Evolutionary conservation across 768 basidiomycete genomes (phyloP).

Genomic region (Serendipita sp.): DNA sequence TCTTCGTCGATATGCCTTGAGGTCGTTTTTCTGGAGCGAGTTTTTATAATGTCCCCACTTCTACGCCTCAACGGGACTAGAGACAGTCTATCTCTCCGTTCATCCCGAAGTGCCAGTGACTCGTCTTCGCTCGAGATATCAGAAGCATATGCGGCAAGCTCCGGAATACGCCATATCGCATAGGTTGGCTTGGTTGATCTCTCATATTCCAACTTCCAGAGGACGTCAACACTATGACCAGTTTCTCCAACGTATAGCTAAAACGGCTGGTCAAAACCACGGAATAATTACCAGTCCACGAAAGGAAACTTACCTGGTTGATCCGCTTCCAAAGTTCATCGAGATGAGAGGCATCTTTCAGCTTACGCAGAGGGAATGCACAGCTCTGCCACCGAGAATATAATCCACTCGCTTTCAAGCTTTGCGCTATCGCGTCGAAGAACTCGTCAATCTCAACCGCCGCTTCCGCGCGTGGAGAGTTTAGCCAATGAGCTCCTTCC

Average conservation of each 20-base stretch:
- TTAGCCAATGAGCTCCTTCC: slow-evolving; percentile 38
- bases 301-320: slow-evolving; percentile 10
- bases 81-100: neutral
- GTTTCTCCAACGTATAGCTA: neutral
- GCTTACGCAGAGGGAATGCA: slow-evolving; percentile 36
- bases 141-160: slow-evolving; percentile 1
- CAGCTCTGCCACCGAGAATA: neutral
- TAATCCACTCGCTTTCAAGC: neutral
- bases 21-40: neutral
- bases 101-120: neutral
- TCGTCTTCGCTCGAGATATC: neutral
- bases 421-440: slow-evolving; percentile 43
- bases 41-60: neutral
- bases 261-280: neutral
- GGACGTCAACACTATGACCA: slow-evolving; percentile 33
- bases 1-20: slow-evolving; percentile 27
- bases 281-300: slow-evolving; percentile 10
- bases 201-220: slow-evolving; percentile 46
- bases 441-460: slow-evolving; percentile 41
- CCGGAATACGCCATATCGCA: slow-evolving; percentile 28
- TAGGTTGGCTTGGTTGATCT: slow-evolving; percentile 42
- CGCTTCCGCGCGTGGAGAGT: slow-evolving; percentile 12
- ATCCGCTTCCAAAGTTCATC: slow-evolving; percentile 14
- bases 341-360: slow-evolving; percentile 19
- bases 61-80: neutral